Percentiles rank a stretch among this genome's conserved stretches.
Evolutionary conservation across 208 protist species (phyloP).

Genomic region (Trichomonas gallinae): DNA sequence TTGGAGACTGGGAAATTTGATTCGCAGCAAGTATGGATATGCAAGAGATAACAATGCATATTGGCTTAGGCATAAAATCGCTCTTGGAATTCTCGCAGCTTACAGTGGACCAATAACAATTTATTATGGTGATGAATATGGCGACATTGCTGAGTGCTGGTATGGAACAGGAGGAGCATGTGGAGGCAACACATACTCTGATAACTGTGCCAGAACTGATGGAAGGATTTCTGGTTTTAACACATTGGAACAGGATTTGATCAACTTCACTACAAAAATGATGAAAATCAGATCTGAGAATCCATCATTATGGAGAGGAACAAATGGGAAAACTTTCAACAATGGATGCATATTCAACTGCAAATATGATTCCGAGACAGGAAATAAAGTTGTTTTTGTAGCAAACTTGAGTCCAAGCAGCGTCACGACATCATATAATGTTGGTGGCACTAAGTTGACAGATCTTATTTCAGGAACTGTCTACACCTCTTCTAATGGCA

Average conservation of each 20-base stretch:
- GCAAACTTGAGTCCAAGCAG: background rate
- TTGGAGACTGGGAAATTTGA: background rate
- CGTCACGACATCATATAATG: background rate
- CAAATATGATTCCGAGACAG: background rate
- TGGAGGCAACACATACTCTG: background rate
- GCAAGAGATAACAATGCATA: background rate
- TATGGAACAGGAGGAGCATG: background rate
- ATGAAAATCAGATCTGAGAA: background rate
- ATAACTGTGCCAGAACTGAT: background rate
- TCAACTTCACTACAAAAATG: background rate
- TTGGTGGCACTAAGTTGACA: background rate
- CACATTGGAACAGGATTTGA: background rate
- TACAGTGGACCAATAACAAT: background rate
- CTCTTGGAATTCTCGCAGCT: background rate
- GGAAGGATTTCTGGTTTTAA: background rate
- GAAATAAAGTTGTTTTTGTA: background rate
- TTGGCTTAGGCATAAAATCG: background rate
- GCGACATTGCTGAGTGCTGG: slow-evolving; percentile 2
- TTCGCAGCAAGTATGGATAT: background rate
- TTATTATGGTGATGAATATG: slow-evolving; percentile 3
- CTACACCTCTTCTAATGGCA: background rate
- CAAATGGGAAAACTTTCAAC: background rate
- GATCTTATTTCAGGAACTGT: background rate
- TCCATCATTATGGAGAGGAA: background rate
- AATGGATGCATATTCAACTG: background rate